A percentile compares a stretch with the other conserved stretches of the same genome.
These are phyloP conservation scores for Nigrograna mackinnonii DNA, from an alignment of 2,329 filamentous ascomycete species.

Conservation along the genomic window DNA sequence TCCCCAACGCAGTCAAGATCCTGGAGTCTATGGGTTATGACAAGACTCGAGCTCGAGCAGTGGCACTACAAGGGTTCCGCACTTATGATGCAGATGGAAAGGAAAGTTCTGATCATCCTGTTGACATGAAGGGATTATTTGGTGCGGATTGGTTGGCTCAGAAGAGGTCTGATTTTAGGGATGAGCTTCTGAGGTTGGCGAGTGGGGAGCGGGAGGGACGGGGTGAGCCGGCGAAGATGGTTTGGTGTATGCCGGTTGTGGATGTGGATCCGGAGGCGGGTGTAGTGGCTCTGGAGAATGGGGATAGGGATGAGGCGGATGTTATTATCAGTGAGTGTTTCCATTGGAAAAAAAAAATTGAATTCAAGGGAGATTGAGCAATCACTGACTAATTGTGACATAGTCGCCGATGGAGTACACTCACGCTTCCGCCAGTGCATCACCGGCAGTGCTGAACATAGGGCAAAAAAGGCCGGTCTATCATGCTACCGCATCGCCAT, in stretches of 20 bases:
- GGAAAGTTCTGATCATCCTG: conserved; percentile 1
- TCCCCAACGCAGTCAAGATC: conserved; percentile 11
- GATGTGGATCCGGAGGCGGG: conserved; percentile 8
- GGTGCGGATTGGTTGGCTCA: conserved; percentile 8
- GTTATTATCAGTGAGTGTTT: not conserved
- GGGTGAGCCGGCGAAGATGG: not conserved
- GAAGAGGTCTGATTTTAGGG: conserved; percentile 8
- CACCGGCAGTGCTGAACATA: conserved; percentile 1
- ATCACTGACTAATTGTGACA: not conserved
- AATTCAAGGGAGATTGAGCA: too few relatives aligned
- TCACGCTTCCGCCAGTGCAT: conserved; percentile 6
- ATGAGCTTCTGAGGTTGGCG: conserved; percentile 9
- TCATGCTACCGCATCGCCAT: conserved; percentile 9
- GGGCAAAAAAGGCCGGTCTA: conserved; percentile 7
- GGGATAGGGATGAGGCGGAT: conserved; percentile 2
- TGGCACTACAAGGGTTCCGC: conserved; percentile 4
- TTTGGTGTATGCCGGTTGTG: too few relatives aligned
- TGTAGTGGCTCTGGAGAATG: conserved; percentile 4
- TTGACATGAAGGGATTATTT: conserved; percentile 4
- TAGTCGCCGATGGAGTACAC: conserved; percentile 12
- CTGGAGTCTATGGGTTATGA: conserved; percentile 7
- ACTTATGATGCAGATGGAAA: conserved; percentile 6
- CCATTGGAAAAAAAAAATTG: not conserved
- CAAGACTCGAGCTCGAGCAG: conserved; percentile 3
- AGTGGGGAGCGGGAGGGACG: conserved; percentile 1